phyloP scores from a whole-genome alignment of 1,139 yeast genomes.

The Ogataea hybrid region DNA sequence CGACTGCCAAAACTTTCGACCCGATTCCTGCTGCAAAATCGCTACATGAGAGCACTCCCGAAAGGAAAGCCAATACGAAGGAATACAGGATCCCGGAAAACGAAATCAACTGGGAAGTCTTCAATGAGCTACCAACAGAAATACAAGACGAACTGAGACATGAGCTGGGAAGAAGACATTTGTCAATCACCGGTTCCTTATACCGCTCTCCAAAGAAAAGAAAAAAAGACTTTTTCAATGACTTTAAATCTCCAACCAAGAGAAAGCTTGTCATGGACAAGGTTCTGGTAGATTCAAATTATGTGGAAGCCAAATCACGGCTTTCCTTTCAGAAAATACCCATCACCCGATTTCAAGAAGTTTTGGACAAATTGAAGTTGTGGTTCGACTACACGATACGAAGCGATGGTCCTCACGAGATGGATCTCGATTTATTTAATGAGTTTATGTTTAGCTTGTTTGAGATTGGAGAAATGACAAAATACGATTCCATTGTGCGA shows the following conservation, averaged over 20 bases:
- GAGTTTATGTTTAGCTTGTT: conserved; percentile 27
- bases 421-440: conserved; percentile 26
- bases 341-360: conserved; percentile 16
- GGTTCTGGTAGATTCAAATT: conserved; percentile 7
- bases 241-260: conserved; percentile 17
- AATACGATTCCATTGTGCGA: conserved; percentile 14
- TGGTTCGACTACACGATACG: conserved; percentile 28
- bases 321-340: conserved; percentile 26
- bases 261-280: conserved; percentile 7
- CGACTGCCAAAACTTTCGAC: not conserved
- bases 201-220: conserved; percentile 23
- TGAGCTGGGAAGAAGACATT: conserved; percentile 38
- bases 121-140: conserved; percentile 49
- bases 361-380: conserved; percentile 14
- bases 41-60: not conserved
- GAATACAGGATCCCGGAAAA: conserved; percentile 12
- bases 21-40: not conserved
- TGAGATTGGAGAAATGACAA: conserved; percentile 18
- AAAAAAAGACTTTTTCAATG: conserved; percentile 18
- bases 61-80: not conserved
- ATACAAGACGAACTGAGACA: conserved; percentile 47
- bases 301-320: conserved; percentile 2
- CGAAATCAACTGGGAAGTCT: conserved; percentile 54
- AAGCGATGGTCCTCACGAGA: conserved; percentile 22
- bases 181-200: conserved; percentile 12